Evolutionary conservation across 805 yeast genomes (phyloP), one percentile per base, ranked within the genome.

Genomic region (Monosporozyma yasuniensis): DNA sequence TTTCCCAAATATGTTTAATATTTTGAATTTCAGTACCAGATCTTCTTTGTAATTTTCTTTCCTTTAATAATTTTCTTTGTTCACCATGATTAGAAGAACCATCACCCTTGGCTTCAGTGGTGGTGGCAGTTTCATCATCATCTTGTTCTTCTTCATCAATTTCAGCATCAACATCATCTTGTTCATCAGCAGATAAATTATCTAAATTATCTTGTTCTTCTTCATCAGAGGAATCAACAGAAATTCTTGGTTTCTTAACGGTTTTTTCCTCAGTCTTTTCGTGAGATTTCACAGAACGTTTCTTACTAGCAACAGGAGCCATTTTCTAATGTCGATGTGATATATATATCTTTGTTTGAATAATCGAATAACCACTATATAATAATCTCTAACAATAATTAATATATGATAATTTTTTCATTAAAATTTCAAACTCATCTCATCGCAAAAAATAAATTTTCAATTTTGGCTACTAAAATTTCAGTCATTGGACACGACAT

Each of bases 1-100:
- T 81, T 72, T 90, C 98, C 99, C 99, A 91, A 42, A 91, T 65
- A 30, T 77, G 73, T 67, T 91, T 91, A 68, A 91, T 88, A 56
- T 80, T 78, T 66, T 87, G 88, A 47, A 91, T 89, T 68, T 84
- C 87, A 35, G 71, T 70, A 60, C 97, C 98, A n/a, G 93, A 78
- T 64, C 84, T 87, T 72, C 96, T 81, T 64, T 82, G 80, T 56
- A 87, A 72, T 68, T 90, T 91, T 70, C 99, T 81, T 64, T 90
- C 96, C 51, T 80, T 79, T 37, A 84, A 73, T 37, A 83, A 63
- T 60, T 81, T 81, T 66, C 83, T 83, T 69, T 91, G 96, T 64
- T 87, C 96, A 27, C 82, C 82, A 63, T 87, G 95, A 55, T 74
- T 70, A 50, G 75, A 75, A 25, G 67, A 69, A 2, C 57, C 62